phyloP scores from a whole-genome alignment of 2,329 filamentous ascomycete genomes.

The Emergomyces pasteurianus region DNA sequence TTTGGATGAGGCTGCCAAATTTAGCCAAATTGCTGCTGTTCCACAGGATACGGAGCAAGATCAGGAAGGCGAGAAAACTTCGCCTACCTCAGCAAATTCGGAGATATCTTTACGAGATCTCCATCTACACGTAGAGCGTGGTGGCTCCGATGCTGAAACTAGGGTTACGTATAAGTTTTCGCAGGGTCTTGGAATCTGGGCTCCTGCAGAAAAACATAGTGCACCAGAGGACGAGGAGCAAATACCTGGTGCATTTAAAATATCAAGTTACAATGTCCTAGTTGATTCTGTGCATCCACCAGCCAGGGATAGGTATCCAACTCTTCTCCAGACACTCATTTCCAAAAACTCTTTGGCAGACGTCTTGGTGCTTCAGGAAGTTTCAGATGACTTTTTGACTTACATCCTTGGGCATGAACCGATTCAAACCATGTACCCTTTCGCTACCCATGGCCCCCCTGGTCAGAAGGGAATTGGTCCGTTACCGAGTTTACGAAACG shows the following conservation, averaged over 20 bases:
- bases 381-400: slow-evolving; percentile 51
- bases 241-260: slow-evolving; percentile 13
- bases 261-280: slow-evolving; percentile 36
- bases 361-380: slow-evolving; percentile 45
- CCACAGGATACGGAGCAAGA: neutral
- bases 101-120: neutral
- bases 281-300: slow-evolving; percentile 28
- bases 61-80: neutral
- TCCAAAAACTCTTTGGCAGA: slow-evolving; percentile 23
- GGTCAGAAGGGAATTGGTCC: slow-evolving; percentile 41
- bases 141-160: neutral
- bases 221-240: slow-evolving; percentile 1
- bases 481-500: slow-evolving; percentile 49
- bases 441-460: slow-evolving; percentile 46
- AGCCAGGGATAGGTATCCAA: slow-evolving; percentile 24
- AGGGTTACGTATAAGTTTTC: slow-evolving; percentile 22
- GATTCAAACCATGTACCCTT: slow-evolving; percentile 42
- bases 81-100: neutral
- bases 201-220: slow-evolving; percentile 1
- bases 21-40: neutral
- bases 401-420: slow-evolving; percentile 39
- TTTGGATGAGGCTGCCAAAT: slow-evolving; percentile 3
- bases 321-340: slow-evolving; percentile 25
- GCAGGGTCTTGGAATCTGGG: slow-evolving; percentile 16
- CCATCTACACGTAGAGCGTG: neutral